Conservation (phyloP, 495 filamentous ascomycete species). For the Daldinia caldariorum region DNA sequence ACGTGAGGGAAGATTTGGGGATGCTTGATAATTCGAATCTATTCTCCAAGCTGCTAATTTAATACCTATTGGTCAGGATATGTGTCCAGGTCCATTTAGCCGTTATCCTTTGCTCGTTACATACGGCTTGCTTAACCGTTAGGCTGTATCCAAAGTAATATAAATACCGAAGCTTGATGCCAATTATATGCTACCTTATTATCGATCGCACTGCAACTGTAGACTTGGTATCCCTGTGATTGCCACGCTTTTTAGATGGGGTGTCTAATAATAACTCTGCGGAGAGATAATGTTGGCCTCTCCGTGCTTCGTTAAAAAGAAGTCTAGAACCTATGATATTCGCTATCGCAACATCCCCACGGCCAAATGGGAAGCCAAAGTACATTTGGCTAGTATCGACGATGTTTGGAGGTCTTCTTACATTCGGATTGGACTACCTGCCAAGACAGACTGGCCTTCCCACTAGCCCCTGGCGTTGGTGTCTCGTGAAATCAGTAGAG, state of each 20-base stretch:
- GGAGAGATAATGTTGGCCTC: neutral
- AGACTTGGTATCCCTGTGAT: neutral
- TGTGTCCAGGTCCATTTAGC: slow-evolving; percentile 28
- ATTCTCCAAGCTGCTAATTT: slow-evolving; percentile 18
- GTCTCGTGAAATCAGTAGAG: too few species aligned
- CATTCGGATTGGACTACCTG: too few species aligned
- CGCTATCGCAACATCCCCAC: neutral
- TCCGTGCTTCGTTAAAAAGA: neutral
- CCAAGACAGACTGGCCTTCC: too few species aligned
- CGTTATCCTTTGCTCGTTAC: slow-evolving; percentile 13
- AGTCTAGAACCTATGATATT: neutral
- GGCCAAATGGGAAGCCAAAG: neutral
- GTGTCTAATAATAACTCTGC: neutral
- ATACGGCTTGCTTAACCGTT: slow-evolving; percentile 25
- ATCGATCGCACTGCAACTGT: slow-evolving; percentile 3
- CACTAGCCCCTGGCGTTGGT: too few species aligned
- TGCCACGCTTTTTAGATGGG: neutral
- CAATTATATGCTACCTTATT: slow-evolving; percentile 20
- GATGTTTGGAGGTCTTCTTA: neutral
- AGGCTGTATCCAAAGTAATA: slow-evolving; percentile 31
- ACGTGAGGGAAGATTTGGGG: neutral
- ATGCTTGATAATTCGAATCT: neutral
- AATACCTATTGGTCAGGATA: slow-evolving; percentile 1
- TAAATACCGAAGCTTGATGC: slow-evolving; percentile 5
- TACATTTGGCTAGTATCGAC: neutral